Evolutionary conservation across 768 basidiomycete species (phyloP).

Genomic region (Kwoniella newhampshirensis): DNA sequence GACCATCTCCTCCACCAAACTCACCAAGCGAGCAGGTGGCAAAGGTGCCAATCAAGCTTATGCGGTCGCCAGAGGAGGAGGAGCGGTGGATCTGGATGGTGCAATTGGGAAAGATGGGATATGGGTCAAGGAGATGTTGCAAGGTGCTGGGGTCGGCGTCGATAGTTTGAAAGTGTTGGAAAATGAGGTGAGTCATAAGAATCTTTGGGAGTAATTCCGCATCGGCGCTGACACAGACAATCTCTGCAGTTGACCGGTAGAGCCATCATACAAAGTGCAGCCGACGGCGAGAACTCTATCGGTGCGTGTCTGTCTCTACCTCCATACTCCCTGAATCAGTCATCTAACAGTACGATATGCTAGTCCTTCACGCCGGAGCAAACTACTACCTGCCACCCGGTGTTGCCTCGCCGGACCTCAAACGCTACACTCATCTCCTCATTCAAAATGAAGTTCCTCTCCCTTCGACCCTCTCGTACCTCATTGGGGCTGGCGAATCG

Average conservation of each 20-base stretch:
- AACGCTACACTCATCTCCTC: conserved; percentile 52
- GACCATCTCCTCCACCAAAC: conserved; percentile 54
- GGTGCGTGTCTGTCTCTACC: conserved; percentile 34
- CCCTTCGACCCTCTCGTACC: conserved; percentile 41
- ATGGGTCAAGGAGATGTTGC: conserved; percentile 44
- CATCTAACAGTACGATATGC: no score
- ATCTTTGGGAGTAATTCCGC: no score
- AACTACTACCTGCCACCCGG: conserved; percentile 38
- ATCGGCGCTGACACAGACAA: no score
- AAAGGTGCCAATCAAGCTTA: conserved; percentile 58
- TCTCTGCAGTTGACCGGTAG: conserved; percentile 51
- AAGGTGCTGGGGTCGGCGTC: conserved; percentile 45
- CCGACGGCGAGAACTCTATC: conserved; percentile 56
- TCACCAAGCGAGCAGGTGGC: conserved; percentile 53
- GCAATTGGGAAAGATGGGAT: conserved; percentile 50
- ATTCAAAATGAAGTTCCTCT: conserved; percentile 57
- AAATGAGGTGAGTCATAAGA: conserved; percentile 40
- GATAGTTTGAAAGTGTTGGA: conserved; percentile 32
- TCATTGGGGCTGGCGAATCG: conserved; percentile 24
- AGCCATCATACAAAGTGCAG: conserved; percentile 56
- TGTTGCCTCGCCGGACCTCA: conserved; percentile 42
- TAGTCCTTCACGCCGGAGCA: conserved; percentile 52
- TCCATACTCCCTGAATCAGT: background rate
- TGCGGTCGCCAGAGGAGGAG: conserved; percentile 52
- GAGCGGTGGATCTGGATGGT: conserved; percentile 48